A percentile compares a stretch with the other conserved stretches of the same genome.
phyloP scores from a whole-genome alignment of 805 yeast species.

The Vanderwaltozyma verrucispora region DNA sequence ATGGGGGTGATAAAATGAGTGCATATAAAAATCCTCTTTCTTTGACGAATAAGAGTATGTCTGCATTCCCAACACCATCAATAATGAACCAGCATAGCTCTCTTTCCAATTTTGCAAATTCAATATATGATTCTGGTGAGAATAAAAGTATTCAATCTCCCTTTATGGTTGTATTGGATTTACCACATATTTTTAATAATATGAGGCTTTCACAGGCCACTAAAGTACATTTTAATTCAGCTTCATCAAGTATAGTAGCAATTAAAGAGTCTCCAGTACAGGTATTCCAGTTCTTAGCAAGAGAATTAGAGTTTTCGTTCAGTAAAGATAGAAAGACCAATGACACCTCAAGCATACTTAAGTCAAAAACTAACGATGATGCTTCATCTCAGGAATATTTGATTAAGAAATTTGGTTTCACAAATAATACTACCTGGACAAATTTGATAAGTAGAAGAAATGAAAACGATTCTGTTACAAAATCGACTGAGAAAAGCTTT shows the following conservation, averaged over 20 bases:
- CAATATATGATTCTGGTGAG: slow-evolving; percentile 7
- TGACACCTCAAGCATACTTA: slow-evolving; percentile 5
- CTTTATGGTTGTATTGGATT: slow-evolving; percentile 18
- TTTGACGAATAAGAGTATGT: slow-evolving; percentile 11
- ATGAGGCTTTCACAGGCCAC: slow-evolving; percentile 18
- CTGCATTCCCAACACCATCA: background rate
- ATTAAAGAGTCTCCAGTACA: slow-evolving; percentile 25
- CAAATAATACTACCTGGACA: slow-evolving; percentile 27
- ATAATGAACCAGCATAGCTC: background rate
- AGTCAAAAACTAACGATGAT: slow-evolving; percentile 11
- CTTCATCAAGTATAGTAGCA: slow-evolving; percentile 7
- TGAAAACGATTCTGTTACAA: background rate
- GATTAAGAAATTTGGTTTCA: slow-evolving; percentile 23
- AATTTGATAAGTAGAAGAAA: slow-evolving; percentile 16
- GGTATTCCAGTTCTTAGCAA: slow-evolving; percentile 25
- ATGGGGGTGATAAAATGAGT: slow-evolving; percentile 10
- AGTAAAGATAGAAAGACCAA: slow-evolving; percentile 11
- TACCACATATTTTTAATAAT: slow-evolving; percentile 22
- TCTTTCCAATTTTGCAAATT: slow-evolving; percentile 4
- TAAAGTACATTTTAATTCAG: slow-evolving; percentile 3
- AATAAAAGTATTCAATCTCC: slow-evolving; percentile 13
- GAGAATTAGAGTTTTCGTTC: slow-evolving; percentile 25
- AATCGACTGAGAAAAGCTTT: background rate
- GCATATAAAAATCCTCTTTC: slow-evolving; percentile 8
- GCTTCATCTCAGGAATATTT: slow-evolving; percentile 12